Base-by-base conservation (phyloP, 1,284 basidiomycete species). In the Boletus semigastroideus region DNA sequence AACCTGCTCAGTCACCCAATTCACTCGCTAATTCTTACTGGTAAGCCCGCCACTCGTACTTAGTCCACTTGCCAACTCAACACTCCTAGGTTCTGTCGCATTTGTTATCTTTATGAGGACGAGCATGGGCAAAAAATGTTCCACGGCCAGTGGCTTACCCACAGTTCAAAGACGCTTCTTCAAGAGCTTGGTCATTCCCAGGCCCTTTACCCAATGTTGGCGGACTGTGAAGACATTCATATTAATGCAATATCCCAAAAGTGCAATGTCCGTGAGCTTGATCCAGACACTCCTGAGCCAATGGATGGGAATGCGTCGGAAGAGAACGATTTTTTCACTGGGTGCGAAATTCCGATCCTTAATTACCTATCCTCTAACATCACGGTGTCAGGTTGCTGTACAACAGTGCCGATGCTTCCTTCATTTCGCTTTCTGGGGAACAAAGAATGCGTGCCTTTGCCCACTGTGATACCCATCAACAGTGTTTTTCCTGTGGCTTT, bases 141-240 rank as follows among this genome's bases (percentile, higher is more conserved):
- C 52, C 86, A 88, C 65, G 82, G 73, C 1, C 80, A 83, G 50
- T 88, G 86, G 86, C 74, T 80, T 52, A 70, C 74, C 25, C 86
- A 86, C 68, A 82, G 83, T 4, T 83, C 80, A 6, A 79, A 83
- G 58, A 87, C 82, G 0, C 62, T 84, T 7, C 71, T 87, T 1
- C 83, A 85, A 58, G 82, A 88, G 58, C 76, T 77, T 0, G 78
- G 83, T 0, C 84, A 87, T 54, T 74, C 85, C 1, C 76, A 78
- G 45, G 73, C 74, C 0, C 68, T 88, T 1, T 86, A 77, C 58
- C 71, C 79, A 16, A 72, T 81, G 47, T 69, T 79, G 34, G 63
- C 63, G 13, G 69, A 74, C 22, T 88, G 86, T 58, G 78, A 78
- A 47, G 72, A 82, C 55, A 75, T 73, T 31, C 52, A 73, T 3